phyloP scores from a whole-genome alignment of 331 rosid genomes.

The Quercus phellos region DNA sequence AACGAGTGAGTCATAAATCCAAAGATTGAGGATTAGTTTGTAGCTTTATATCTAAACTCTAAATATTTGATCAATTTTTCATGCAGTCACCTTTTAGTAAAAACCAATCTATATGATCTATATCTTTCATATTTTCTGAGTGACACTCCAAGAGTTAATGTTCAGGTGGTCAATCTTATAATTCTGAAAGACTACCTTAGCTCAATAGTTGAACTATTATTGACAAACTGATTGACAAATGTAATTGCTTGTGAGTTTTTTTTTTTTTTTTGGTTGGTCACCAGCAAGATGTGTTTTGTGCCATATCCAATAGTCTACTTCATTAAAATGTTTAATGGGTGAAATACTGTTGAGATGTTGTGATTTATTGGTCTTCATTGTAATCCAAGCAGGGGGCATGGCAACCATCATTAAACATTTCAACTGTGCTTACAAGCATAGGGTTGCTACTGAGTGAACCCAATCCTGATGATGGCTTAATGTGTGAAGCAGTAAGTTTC shows the following conservation, averaged over 20 bases:
- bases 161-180: neutral
- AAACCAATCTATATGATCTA: neutral
- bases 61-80: neutral
- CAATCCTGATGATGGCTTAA: conserved; percentile 44
- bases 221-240: neutral
- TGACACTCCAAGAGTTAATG: neutral
- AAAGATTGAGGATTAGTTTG: neutral
- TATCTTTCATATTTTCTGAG: neutral
- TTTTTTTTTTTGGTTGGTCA: neutral
- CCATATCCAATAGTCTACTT: neutral
- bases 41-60: neutral
- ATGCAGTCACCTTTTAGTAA: neutral
- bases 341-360: neutral
- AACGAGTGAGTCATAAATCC: neutral
- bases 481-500: conserved; percentile 36
- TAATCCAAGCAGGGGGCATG: conserved; percentile 34
- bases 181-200: neutral
- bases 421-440: conserved; percentile 36
- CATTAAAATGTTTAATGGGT: neutral
- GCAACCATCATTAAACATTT: conserved; percentile 45
- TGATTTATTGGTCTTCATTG: neutral
- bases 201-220: neutral
- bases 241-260: neutral
- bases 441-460: conserved; percentile 41
- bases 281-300: neutral